Conservation (phyloP, 2,329 filamentous ascomycete genomes). For the Alternaria panax region DNA sequence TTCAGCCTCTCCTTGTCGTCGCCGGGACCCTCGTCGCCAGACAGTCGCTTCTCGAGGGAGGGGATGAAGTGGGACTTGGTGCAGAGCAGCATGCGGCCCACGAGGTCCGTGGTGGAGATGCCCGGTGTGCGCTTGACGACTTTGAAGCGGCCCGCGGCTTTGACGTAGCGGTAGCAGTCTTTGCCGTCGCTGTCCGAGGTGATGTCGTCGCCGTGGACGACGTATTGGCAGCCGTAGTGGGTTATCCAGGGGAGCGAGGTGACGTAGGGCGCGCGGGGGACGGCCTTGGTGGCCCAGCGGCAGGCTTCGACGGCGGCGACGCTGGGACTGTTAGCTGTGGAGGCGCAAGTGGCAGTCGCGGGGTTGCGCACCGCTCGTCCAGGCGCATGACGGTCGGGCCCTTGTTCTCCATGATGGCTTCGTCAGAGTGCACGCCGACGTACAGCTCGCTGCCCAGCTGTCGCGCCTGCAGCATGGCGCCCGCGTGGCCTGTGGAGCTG, state of each 20-base stretch:
- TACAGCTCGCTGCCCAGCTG: constrained; percentile 87
- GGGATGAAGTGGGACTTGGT: constrained; percentile 94
- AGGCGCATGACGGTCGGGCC: constrained; percentile 97
- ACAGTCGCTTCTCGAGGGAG: constrained; percentile 73
- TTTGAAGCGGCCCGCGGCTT: constrained; percentile 91
- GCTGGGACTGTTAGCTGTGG: constrained; percentile 53
- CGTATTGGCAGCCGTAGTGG: constrained; percentile 93
- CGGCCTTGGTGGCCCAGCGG: constrained; percentile 86
- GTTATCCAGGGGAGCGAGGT: constrained; percentile 92
- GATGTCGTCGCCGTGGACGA: constrained; percentile 96
- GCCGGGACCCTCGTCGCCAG: constrained; percentile 75
- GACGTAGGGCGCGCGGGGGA: constrained; percentile 91
- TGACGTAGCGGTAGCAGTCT: constrained; percentile 98
- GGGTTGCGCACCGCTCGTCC: constrained; percentile 71
- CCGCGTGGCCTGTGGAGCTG: constrained; percentile 77
- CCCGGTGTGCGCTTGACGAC: constrained; percentile 95
- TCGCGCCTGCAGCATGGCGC: constrained; percentile 94
- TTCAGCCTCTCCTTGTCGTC: constrained; percentile 70
- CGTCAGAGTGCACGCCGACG: constrained; percentile 94
- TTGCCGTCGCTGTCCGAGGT: constrained; percentile 92
- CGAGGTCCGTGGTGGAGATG: constrained; percentile 97
- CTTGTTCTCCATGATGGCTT: constrained; percentile 95
- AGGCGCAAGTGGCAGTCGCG: not conserved
- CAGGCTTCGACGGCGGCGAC: constrained; percentile 92
- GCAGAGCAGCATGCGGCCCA: constrained; percentile 95